Conservation (phyloP, 768 basidiomycete species). For the Lentinula aciculospora region DNA sequence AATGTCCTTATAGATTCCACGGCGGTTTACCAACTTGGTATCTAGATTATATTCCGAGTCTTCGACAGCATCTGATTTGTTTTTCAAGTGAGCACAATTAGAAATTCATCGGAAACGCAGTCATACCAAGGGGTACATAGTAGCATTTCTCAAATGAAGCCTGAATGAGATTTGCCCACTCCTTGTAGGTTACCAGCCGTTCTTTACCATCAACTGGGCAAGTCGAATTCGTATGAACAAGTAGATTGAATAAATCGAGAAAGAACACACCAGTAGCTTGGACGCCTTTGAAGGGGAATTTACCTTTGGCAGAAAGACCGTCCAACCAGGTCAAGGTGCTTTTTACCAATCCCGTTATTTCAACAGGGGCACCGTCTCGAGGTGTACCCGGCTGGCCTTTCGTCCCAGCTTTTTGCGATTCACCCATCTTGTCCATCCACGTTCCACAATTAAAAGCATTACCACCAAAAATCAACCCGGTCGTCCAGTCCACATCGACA, state of each 20-base stretch:
- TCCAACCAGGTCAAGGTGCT: slow-evolving; percentile 90
- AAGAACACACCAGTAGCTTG: slow-evolving; percentile 62
- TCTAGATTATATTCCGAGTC: slow-evolving; percentile 71
- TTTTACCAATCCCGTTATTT: slow-evolving; percentile 91
- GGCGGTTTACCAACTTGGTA: slow-evolving; percentile 68
- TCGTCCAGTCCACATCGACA: slow-evolving; percentile 93
- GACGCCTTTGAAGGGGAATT: slow-evolving; percentile 91
- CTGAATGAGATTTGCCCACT: slow-evolving; percentile 86
- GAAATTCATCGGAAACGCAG: not conserved
- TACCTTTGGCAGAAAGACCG: slow-evolving; percentile 52
- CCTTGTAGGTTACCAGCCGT: slow-evolving; percentile 75
- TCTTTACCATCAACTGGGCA: slow-evolving; percentile 61
- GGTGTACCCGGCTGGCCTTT: slow-evolving; percentile 97
- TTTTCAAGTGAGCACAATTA: slow-evolving; percentile 2
- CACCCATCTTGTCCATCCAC: slow-evolving; percentile 99
- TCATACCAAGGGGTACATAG: slow-evolving; percentile 78
- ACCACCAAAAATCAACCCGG: slow-evolving; percentile 86
- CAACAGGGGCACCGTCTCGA: slow-evolving; percentile 91
- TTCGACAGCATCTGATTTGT: slow-evolving; percentile 47
- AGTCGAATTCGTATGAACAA: slow-evolving; percentile 1
- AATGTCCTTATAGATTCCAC: slow-evolving; percentile 99
- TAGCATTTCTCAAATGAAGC: slow-evolving; percentile 85
- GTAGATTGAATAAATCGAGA: not conserved
- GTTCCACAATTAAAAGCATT: slow-evolving; percentile 85
- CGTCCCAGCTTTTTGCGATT: slow-evolving; percentile 84